Conservation (phyloP, 768 basidiomycete species). For the Boletus tomentosulus region DNA sequence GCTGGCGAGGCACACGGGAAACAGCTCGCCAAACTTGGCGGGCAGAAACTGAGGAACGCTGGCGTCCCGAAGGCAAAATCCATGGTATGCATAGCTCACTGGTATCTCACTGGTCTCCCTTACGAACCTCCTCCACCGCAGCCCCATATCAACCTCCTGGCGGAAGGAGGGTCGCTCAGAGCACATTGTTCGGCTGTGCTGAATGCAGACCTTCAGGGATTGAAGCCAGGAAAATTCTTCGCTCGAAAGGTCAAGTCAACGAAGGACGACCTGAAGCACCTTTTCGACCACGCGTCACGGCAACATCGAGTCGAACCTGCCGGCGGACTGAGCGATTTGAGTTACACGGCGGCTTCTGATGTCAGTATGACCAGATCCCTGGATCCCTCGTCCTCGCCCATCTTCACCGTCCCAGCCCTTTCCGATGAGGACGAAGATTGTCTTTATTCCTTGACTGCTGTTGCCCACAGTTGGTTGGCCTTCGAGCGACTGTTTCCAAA, state of each 20-base stretch:
- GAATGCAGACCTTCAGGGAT: neutral
- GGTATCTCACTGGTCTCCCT: neutral
- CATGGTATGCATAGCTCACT: neutral
- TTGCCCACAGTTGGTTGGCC: conserved; percentile 8
- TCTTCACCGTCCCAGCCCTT: neutral
- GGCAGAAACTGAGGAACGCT: conserved; percentile 3
- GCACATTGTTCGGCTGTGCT: conserved; percentile 4
- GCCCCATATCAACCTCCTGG: conserved; percentile 5
- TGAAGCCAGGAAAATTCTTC: conserved; percentile 2
- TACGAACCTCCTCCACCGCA: neutral
- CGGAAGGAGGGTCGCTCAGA: conserved; percentile 1
- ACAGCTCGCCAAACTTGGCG: neutral
- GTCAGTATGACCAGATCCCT: neutral
- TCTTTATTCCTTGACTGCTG: neutral
- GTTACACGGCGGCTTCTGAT: neutral
- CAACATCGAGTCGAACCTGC: neutral
- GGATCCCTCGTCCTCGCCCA: neutral
- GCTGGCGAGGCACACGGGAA: neutral
- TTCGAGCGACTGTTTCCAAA: neutral
- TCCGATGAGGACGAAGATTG: neutral
- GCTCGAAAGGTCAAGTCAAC: conserved; percentile 9
- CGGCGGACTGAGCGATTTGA: neutral
- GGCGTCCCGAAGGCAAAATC: conserved; percentile 9
- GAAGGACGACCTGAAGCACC: conserved; percentile 3
- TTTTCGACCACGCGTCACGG: neutral